These are phyloP conservation scores for Aquilaria agallochum DNA, from an alignment of 441 rosid species.

Conservation along the genomic window DNA sequence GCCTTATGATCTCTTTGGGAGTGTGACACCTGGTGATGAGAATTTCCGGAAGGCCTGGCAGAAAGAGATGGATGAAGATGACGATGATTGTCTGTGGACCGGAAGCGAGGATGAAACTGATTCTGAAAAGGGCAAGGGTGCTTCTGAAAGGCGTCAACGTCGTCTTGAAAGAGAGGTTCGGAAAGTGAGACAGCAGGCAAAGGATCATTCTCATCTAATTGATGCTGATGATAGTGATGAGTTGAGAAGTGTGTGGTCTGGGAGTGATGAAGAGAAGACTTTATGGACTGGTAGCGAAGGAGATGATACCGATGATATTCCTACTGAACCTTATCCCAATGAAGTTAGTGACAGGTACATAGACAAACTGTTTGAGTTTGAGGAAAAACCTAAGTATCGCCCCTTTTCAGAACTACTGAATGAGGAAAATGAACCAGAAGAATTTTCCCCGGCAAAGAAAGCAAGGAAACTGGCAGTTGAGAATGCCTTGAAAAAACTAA, in stretches of 20 bases:
- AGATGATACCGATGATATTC: slow-evolving; percentile 74
- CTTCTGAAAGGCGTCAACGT: slow-evolving; percentile 7
- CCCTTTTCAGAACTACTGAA: slow-evolving; percentile 74
- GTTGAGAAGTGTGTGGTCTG: slow-evolving; percentile 79
- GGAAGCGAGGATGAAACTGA: slow-evolving; percentile 74
- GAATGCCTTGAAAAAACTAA: slow-evolving; percentile 84
- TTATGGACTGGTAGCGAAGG: slow-evolving; percentile 95
- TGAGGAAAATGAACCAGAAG: slow-evolving; percentile 76
- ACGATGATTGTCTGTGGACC: slow-evolving; percentile 67
- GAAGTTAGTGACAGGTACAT: slow-evolving; percentile 73
- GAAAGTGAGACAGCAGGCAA: slow-evolving; percentile 66
- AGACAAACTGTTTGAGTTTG: slow-evolving; percentile 85
- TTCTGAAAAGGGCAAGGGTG: slow-evolving; percentile 19
- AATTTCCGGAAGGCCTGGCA: slow-evolving; percentile 68
- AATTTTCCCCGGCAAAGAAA: slow-evolving; percentile 85
- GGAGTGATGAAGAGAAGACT: slow-evolving; percentile 87
- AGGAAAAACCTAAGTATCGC: slow-evolving; percentile 82
- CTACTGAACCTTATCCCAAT: slow-evolving; percentile 75
- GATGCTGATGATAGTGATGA: slow-evolving; percentile 93
- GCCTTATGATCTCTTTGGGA: slow-evolving; percentile 69
- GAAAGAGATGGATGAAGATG: slow-evolving; percentile 62
- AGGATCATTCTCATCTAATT: slow-evolving; percentile 54
- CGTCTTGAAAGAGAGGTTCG: slow-evolving; percentile 47
- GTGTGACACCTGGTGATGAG: slow-evolving; percentile 47
- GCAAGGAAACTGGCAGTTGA: slow-evolving; percentile 92